Base-by-base conservation (phyloP, 305 asterid genomes). In the Fraxinus latifolia region DNA sequence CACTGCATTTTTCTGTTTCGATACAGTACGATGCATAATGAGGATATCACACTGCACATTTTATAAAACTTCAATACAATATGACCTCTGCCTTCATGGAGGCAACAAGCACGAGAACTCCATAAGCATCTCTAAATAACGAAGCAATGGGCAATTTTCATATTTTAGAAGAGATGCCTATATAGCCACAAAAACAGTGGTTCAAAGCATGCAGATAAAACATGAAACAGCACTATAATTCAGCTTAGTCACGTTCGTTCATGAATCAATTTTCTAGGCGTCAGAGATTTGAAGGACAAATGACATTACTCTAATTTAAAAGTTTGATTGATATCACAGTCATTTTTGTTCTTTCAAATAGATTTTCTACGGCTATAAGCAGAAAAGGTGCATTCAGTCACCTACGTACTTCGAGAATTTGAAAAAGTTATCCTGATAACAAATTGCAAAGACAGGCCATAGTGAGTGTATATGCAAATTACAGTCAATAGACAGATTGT, bases 391-490 rank as follows among this genome's bases (percentile, higher is more conserved):
- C 9, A 44, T 36, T 3, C 60, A 70, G 82, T 73, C 75, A 85
- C 74, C 25, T 60, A 76, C 31, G 82, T 60, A 83, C 79, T 81
- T 77, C 84, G 50, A 77, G 71, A 25, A 81, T 83, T 83, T 74
- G 36, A 31, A 60, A 79, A 3, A 78, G 74, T 72, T 33, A 70
- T 21, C 58, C 78, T 11, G 81, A 80, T 27, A 88, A 79, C 80
- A 82, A 39, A 78, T 58, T 25, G 44, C 31, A 77, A 84, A 80
- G 80, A 87, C 80, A 86, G 72, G 81, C 80, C 82, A 47, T 77
- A 83, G 83, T 60, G 82, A 25, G 60, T 58, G 42, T 84, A 87
- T 85, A 81, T 79, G 87, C 85, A 87, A 84, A 87, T 86, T 89
- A 87, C 78, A 87, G 77, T 87, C 50, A 86, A 87, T 75, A 86